A percentile compares a stretch with the other conserved stretches of the same genome.
Conservation (phyloP, 2,329 filamentous ascomycete species). For the Pseudopithomyces maydicus region DNA sequence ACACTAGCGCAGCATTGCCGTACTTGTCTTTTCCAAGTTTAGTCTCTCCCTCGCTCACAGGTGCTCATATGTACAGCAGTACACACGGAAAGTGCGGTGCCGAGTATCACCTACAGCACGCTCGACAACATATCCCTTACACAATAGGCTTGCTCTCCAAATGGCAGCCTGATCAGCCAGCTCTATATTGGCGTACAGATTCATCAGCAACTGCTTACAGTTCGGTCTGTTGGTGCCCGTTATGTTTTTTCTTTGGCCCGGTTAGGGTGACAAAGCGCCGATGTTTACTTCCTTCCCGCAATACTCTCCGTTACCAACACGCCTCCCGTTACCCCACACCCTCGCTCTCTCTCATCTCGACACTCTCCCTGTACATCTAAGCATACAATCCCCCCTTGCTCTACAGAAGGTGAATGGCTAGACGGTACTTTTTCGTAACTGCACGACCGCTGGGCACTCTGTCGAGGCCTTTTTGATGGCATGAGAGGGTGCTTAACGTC, state of each 20-base stretch:
- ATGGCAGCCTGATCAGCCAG: neutral
- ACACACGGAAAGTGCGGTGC: neutral
- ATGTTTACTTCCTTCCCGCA: neutral
- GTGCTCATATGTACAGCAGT: too few relatives aligned
- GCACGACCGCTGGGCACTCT: constrained; percentile 13
- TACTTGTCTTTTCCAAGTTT: too few relatives aligned
- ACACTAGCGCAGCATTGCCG: too few relatives aligned
- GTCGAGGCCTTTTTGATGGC: constrained; percentile 27
- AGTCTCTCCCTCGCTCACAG: too few relatives aligned
- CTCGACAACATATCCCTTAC: neutral
- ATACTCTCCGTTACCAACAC: neutral
- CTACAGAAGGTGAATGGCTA: too few relatives aligned
- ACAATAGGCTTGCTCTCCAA: neutral
- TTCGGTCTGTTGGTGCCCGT: neutral
- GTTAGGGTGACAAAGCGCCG: neutral
- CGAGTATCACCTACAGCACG: neutral
- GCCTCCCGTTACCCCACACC: neutral
- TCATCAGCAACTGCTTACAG: neutral
- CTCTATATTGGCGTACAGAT: neutral
- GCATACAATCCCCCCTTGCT: neutral
- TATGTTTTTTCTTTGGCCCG: neutral
- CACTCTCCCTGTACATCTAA: too few relatives aligned
- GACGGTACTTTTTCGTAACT: neutral
- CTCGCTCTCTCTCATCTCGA: too few relatives aligned
- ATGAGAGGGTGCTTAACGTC: constrained; percentile 20